Base-by-base conservation (phyloP, 495 filamentous ascomycete genomes). In the Penicillium fimorum region DNA sequence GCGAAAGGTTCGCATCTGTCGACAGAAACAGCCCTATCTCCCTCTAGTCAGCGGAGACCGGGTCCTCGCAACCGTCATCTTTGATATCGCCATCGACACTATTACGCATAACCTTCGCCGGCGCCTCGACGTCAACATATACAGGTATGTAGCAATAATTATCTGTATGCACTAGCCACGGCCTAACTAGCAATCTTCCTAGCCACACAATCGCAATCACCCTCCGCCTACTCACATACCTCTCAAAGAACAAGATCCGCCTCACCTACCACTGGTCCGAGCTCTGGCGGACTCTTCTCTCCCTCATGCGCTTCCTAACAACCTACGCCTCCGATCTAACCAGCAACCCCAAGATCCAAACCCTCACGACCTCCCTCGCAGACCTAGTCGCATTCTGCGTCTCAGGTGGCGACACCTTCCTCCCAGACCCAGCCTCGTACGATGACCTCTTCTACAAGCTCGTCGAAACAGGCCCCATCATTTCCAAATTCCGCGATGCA, bases 361-460 rank as follows among this genome's bases (percentile, higher is more conserved):
- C 65, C 37, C 63, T 77, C 44, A 73, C 70, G 27, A 71, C 57
- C 47, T 72, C 72, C 35, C 83, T 96, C 11, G 85, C 93, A 25
- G 89, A 93, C 64, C 77, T 96, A n/a, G 72, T 98, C 29, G 90
- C 89, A 13, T 83, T 97, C 46, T 87, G 89, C 7, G 82, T 97
- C n/a, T 92, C 88, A 5, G 77, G 84, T 11, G 94, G 94, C 7
- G 95, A 97, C 68, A 83, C 87, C 8, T 97, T 97, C 72, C 84
- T 97, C n/a, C 95, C 95, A 0, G 90, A 87, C 53, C 84, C 91
- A 20, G 79, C 88, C 37, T 87, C 88, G 20, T 97, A 97, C 69
- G 94, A 98, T 64, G 95, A 97, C 65, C 79, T 98, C 11, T 96
- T 98, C 73, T 98, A 98, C 79, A 98, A 98, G 73, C 80, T 98